Evolutionary conservation across 768 basidiomycete genomes (phyloP).

Genomic region (Infundibulicybe gibba): DNA sequence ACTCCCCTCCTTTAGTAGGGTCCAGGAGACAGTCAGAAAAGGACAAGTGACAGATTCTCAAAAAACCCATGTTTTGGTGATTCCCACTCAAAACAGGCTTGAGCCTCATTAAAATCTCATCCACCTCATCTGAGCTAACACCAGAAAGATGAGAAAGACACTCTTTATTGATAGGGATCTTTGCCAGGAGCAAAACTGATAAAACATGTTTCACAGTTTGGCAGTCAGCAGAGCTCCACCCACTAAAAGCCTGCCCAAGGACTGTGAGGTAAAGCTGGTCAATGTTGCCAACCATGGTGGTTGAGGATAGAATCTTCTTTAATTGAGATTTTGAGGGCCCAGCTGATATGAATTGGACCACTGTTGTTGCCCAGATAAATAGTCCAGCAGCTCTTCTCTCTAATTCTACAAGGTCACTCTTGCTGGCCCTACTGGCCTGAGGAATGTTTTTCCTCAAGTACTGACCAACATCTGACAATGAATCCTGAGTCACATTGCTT

Average conservation of each 20-base stretch:
- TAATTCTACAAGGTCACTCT: neutral
- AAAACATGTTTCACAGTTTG: neutral
- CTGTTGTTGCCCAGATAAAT: too few species aligned
- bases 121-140: too few species aligned
- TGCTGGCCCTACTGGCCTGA: neutral
- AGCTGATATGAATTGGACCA: slow-evolving; percentile 12
- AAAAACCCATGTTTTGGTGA: neutral
- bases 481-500: too few species aligned
- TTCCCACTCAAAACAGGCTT: too few species aligned
- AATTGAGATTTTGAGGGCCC: slow-evolving; percentile 1
- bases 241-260: too few species aligned
- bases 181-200: neutral
- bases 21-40: neutral
- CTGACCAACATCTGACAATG: too few species aligned
- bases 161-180: neutral
- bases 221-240: neutral
- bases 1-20: too few species aligned
- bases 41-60: neutral
- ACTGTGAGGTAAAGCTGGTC: too few species aligned
- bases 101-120: too few species aligned
- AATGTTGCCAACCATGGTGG: neutral
- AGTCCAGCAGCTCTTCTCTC: slow-evolving; percentile 3
- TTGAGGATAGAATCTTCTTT: neutral
- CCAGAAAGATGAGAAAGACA: neutral
- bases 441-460: too few species aligned